phyloP scores from a whole-genome alignment of 371 early-diverging fungal genomes.

The Synchytrium microbalum region DNA sequence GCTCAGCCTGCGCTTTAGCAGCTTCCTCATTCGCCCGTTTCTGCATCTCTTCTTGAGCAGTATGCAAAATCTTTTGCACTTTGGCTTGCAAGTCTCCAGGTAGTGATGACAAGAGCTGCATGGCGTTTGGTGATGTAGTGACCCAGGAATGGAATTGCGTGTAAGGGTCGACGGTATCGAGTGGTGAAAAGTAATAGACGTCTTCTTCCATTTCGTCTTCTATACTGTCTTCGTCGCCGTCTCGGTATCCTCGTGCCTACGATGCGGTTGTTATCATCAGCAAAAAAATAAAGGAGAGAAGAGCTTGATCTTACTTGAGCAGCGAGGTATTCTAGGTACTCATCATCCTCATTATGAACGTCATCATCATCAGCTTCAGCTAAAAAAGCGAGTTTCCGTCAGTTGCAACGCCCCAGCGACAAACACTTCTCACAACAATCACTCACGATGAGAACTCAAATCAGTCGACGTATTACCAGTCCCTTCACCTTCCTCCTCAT shows the following conservation, averaged over 20 bases:
- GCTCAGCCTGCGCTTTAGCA: background rate
- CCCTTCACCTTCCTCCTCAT: conserved; percentile 27
- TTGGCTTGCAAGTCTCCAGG: conserved; percentile 33
- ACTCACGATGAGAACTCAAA: conserved; percentile 4
- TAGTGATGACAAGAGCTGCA: conserved; percentile 43
- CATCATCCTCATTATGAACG: conserved; percentile 24
- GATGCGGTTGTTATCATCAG: conserved; percentile 15
- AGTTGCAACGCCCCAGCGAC: conserved; percentile 15
- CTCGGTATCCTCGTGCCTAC: conserved; percentile 13
- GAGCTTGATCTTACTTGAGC: conserved; percentile 37
- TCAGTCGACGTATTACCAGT: background rate
- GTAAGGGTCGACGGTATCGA: conserved; percentile 79
- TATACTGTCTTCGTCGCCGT: conserved; percentile 49
- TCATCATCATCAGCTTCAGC: conserved; percentile 34
- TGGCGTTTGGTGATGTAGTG: conserved; percentile 39
- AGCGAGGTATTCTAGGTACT: conserved; percentile 4
- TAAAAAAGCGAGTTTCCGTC: conserved; percentile 9
- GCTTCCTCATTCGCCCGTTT: conserved; percentile 14
- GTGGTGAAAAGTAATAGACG: conserved; percentile 67
- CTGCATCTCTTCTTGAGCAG: conserved; percentile 27
- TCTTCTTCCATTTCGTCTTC: conserved; percentile 78
- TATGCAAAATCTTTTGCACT: conserved; percentile 28
- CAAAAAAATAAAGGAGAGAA: conserved; percentile 43
- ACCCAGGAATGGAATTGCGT: conserved; percentile 47
- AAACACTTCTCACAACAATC: conserved; percentile 22